These are phyloP conservation scores for Naematelia aurantialba DNA, from an alignment of 768 basidiomycete genomes.

Conservation along the genomic window DNA sequence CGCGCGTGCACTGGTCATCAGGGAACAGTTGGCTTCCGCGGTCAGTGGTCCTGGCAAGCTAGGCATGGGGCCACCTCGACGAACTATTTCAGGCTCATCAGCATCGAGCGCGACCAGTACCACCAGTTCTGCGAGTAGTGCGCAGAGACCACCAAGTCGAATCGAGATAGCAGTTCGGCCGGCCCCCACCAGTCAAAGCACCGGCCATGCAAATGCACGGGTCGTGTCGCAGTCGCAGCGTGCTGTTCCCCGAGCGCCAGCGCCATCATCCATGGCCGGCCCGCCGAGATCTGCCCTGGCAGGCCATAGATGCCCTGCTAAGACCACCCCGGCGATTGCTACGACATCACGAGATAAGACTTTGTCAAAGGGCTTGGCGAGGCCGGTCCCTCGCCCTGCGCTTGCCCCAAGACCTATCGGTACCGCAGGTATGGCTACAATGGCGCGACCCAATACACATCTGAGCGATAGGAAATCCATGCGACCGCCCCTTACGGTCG, in stretches of 20 bases:
- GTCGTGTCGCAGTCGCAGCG: background rate
- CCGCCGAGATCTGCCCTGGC: background rate
- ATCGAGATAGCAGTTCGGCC: background rate
- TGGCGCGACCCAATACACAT: background rate
- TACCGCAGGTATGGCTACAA: background rate
- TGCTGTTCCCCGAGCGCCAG: background rate
- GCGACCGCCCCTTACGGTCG: background rate
- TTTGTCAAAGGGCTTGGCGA: background rate
- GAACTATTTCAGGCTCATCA: conserved; percentile 26
- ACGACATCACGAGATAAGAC: background rate
- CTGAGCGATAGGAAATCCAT: background rate
- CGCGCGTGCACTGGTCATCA: conserved; percentile 15
- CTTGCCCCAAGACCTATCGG: background rate
- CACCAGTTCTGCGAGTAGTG: conserved; percentile 1
- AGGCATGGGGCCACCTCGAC: conserved; percentile 26
- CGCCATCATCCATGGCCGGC: background rate
- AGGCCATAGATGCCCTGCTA: background rate
- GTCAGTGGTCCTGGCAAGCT: conserved; percentile 5
- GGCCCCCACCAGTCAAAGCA: background rate
- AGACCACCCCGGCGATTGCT: background rate
- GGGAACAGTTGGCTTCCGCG: conserved; percentile 24
- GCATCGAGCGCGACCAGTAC: conserved; percentile 9
- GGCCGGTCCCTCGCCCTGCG: background rate
- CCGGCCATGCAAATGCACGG: background rate
- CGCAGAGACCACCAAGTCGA: conserved; percentile 1